Evolutionary conservation across 371 early-diverging fungal genomes (phyloP).

Genomic region (Choanephora cucurbitarum): DNA sequence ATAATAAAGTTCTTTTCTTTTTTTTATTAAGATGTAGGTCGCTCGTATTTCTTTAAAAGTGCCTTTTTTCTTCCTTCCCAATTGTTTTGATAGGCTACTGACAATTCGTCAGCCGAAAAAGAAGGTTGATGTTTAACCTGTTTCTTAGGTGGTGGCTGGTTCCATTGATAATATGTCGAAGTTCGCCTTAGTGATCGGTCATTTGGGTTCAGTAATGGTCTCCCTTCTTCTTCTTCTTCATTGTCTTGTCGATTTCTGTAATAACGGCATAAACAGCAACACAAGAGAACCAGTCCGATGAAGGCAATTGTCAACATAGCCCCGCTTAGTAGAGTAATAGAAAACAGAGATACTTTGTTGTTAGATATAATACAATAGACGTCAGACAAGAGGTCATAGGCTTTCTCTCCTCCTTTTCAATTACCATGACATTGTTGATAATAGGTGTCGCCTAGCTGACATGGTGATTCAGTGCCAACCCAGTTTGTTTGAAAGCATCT

Average conservation of each 20-base stretch:
- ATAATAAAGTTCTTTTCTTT: neutral
- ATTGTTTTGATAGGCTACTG: slow-evolving; percentile 3
- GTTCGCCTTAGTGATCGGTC: slow-evolving; percentile 16
- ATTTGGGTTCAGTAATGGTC: slow-evolving; percentile 10
- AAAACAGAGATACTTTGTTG: slow-evolving; percentile 11
- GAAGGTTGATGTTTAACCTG: neutral
- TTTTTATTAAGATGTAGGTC: neutral
- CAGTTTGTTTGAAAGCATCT: slow-evolving; percentile 19
- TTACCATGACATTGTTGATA: slow-evolving; percentile 29
- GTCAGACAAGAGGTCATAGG: neutral
- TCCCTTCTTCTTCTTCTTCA: slow-evolving; percentile 12
- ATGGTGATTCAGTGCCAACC: slow-evolving; percentile 22
- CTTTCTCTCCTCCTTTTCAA: neutral
- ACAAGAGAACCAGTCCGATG: slow-evolving; percentile 5
- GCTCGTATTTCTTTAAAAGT: slow-evolving; percentile 26
- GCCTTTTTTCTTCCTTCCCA: slow-evolving; percentile 27
- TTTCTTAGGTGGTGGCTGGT: slow-evolving; percentile 12
- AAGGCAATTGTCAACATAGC: slow-evolving; percentile 4
- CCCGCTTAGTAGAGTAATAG: slow-evolving; percentile 12
- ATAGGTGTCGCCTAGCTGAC: slow-evolving; percentile 14
- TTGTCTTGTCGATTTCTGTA: no score
- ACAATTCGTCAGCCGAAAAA: no score
- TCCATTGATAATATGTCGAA: slow-evolving; percentile 31
- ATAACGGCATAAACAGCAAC: slow-evolving; percentile 18
- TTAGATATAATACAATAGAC: slow-evolving; percentile 18